Evolutionary conservation across 2,329 filamentous ascomycete genomes (phyloP), one percentile per base, ranked within the genome.

Genomic region (Aureobasidium mangrovei): DNA sequence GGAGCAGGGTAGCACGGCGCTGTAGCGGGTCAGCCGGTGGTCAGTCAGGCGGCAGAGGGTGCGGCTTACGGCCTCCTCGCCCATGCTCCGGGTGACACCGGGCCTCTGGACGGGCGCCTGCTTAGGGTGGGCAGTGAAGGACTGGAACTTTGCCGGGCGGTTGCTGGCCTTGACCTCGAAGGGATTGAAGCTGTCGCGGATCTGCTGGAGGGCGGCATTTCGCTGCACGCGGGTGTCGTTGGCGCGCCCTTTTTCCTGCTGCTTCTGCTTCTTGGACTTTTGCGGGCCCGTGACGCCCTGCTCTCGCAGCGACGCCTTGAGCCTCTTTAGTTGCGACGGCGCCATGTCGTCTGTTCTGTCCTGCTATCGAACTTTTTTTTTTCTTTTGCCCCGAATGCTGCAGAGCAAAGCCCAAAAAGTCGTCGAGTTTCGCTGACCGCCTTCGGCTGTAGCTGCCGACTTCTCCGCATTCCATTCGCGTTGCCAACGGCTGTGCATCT

Each of bases 151-250:
- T 55, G 83, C 83, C 0, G 84, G 86, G 57, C 85, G 80, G 9
- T 58, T 57, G 39, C 85, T 83, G 56, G 86, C 82, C 71, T 94
- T 94, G 68, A 95, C 81, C 67, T 98, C 93, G 71, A 98, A 98
- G 0, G 93, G 93, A 69, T 98, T 98, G 80, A 97, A 97, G 62
- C 91, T 86, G 65, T 97, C 91, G 66, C 93, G 86, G 67, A 98
- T 96, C 55, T 81, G 82, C 62, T 87, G 83, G 59, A 98, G 77
- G 12, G 90, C 88, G 54, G 83, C 84, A 65, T 85, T 81, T 65
- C 86, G 82, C 67, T 89, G 82, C 28, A 88, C 78, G 57, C 88
- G 84, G 70, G 89, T 87, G 64, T 91, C 84, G 18, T 55, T 57
- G 38, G 60, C 57, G 28, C 59, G 56, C 9, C 24, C 18, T 84